These are phyloP conservation scores for Pugionium dolabratum DNA, from an alignment of 345 rosid species.

Conservation along the genomic window DNA sequence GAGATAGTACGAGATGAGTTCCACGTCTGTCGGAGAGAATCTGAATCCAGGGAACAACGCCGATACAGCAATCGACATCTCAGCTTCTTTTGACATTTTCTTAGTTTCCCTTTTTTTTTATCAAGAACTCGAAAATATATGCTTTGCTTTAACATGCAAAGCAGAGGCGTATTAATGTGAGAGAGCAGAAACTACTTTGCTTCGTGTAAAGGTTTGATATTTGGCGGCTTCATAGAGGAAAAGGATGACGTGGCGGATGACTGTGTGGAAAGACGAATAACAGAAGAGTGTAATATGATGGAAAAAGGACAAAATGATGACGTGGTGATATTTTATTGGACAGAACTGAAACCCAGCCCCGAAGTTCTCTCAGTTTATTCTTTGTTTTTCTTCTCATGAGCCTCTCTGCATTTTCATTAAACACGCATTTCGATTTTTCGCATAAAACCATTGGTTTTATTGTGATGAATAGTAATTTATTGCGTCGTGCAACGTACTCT, in stretches of 20 bases:
- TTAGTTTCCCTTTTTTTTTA: not conserved
- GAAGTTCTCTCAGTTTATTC: conserved; percentile 19
- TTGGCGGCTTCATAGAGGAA: conserved; percentile 15
- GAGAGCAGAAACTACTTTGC: conserved; percentile 33
- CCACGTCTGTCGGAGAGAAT: conserved; percentile 82
- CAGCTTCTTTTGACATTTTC: conserved; percentile 59
- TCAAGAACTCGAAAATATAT: not conserved
- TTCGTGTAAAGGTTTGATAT: conserved; percentile 34
- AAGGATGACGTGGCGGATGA: conserved; percentile 25
- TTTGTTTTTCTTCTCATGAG: not conserved
- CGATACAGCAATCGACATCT: conserved; percentile 58
- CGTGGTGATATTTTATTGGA: conserved; percentile 20
- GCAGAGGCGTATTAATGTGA: conserved; percentile 12
- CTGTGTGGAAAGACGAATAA: conserved; percentile 20
- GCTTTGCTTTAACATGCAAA: conserved; percentile 17
- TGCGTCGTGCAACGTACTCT: too few species aligned
- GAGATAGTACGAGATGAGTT: conserved; percentile 74
- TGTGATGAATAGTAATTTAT: too few species aligned
- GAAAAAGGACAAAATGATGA: conserved; percentile 23
- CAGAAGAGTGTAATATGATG: conserved; percentile 11
- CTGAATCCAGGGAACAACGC: conserved; percentile 81
- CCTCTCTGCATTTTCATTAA: too few species aligned
- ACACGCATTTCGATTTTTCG: too few species aligned
- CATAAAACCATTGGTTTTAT: too few species aligned
- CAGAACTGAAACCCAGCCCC: conserved; percentile 22